These are phyloP conservation scores for Elsinoe perseae DNA, from an alignment of 2,329 filamentous ascomycete species.

Conservation along the genomic window DNA sequence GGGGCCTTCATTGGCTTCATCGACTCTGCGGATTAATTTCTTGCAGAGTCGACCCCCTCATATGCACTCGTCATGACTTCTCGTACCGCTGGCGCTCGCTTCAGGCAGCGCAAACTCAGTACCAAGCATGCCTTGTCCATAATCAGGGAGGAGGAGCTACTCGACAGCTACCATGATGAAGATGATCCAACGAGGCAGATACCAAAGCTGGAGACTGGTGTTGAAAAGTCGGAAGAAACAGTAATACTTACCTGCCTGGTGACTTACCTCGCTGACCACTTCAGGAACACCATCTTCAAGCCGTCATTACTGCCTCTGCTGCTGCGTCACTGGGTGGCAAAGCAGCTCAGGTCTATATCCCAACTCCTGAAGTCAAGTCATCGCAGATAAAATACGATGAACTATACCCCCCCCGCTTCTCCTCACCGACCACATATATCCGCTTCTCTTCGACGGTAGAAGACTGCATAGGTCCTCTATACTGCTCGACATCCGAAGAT, in stretches of 20 bases:
- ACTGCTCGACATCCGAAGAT: constrained; percentile 93
- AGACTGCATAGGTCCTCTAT: constrained; percentile 80
- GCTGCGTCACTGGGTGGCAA: constrained; percentile 49
- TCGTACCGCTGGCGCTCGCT: constrained; percentile 20
- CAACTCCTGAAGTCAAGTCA: constrained; percentile 55
- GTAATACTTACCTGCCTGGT: constrained; percentile 44
- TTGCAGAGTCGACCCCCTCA: constrained; percentile 3
- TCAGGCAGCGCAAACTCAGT: constrained; percentile 86
- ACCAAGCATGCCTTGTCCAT: constrained; percentile 82
- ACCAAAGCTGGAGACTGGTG: constrained; percentile 84
- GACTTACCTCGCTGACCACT: constrained; percentile 22
- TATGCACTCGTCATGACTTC: constrained; percentile 27
- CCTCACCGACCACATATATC: constrained; percentile 86
- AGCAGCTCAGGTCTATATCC: constrained; percentile 57
- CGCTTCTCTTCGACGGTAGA: constrained; percentile 97
- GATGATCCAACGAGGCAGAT: constrained; percentile 74
- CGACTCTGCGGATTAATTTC: constrained; percentile 13
- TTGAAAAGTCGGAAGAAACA: constrained; percentile 95
- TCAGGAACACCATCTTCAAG: constrained; percentile 93
- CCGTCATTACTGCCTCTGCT: constrained; percentile 60
- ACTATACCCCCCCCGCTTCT: constrained; percentile 71
- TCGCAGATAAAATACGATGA: constrained; percentile 74
- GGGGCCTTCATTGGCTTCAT: neutral
- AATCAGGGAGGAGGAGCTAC: constrained; percentile 83
- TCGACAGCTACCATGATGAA: constrained; percentile 62